Conservation (phyloP, 805 yeast genomes). For the Lipomyces kockii region DNA sequence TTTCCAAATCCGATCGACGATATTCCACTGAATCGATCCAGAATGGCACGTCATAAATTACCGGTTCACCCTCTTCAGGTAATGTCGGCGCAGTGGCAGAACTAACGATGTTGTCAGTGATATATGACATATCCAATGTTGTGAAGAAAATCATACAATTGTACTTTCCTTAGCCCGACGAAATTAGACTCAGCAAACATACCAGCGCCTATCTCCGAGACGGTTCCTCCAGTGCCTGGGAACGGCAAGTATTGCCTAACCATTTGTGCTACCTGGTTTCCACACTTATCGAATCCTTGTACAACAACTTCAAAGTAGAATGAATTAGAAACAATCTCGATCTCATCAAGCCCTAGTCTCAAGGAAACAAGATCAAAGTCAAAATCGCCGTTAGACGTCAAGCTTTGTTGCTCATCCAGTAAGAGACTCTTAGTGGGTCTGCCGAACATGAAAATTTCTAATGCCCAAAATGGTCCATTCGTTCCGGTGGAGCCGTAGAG, state of each 20-base stretch:
- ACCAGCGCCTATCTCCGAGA: not conserved
- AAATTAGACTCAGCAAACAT: conserved; percentile 4
- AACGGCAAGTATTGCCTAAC: not conserved
- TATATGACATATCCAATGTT: not conserved
- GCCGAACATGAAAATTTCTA: not conserved
- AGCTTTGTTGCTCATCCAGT: conserved; percentile 8
- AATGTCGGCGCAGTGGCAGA: not conserved
- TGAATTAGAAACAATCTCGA: not conserved
- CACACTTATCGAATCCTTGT: conserved; percentile 6
- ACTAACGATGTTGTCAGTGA: not conserved
- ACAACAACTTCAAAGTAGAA: not conserved
- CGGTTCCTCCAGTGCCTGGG: conserved; percentile 9
- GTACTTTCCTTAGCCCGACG: conserved; percentile 8
- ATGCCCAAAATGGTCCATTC: not conserved
- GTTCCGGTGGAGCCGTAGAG: conserved; percentile 8
- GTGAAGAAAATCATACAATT: not conserved
- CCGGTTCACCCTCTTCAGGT: not conserved
- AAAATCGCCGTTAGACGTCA: conserved; percentile 1
- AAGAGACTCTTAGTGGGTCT: not conserved
- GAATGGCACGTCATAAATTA: conserved; percentile 2
- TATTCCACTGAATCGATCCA: conserved; percentile 7
- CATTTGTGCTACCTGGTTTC: conserved; percentile 11
- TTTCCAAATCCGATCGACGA: conserved; percentile 2
- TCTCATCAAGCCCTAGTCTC: not conserved
- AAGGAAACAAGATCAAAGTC: conserved; percentile 4